Evolutionary conservation across 306 rosid species (phyloP), one percentile per base, ranked within the genome.

Genomic region (Trichosanthes cucumerina): DNA sequence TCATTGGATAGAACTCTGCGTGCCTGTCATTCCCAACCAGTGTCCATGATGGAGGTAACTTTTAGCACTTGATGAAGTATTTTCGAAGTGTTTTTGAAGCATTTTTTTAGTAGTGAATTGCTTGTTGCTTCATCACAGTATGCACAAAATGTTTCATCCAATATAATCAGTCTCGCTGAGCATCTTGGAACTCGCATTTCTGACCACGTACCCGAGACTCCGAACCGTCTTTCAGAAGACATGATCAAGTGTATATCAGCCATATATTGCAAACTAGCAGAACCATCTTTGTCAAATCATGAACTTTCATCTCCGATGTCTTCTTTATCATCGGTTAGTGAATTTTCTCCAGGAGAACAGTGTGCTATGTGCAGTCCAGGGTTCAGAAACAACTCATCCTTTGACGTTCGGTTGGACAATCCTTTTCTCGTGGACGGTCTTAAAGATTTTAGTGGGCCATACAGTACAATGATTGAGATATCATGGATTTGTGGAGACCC

Each of bases 391-490:
- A 87, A 84, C 78, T 87, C 91, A 16, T 89, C 96, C 80, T 94
- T 92, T 7, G 99, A 92, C 63, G 91, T 86, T 50, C 79, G 85
- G 24, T 85, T 92, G 81, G 99, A 95, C 64, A 91, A 95, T 76
- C 97, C 99, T 79, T 95, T 92, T 81, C 92, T 83, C 28, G 90
- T 92, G 50, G 97, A 92, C 79, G 97, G 97, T 75, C 89, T 95
- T 38, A 88, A 91, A 84, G 99, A 95, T 80, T 92, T 92, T 78
- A 92, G 97, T 65, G 97, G 97, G 33, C 99, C 99, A 36, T 95
- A 95, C 83, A 95, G 97, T 89, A 87, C 96, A 65, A 95, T 92
- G 97, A 88, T 95, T 85, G 99, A 95, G 85, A 89, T 95, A 34
- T 84, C 97, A 7, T 88, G 97, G 93, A 91, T 95, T 79, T 85